Conservation (phyloP, 2,329 filamentous ascomycete species). For the Alternaria sp. region DNA sequence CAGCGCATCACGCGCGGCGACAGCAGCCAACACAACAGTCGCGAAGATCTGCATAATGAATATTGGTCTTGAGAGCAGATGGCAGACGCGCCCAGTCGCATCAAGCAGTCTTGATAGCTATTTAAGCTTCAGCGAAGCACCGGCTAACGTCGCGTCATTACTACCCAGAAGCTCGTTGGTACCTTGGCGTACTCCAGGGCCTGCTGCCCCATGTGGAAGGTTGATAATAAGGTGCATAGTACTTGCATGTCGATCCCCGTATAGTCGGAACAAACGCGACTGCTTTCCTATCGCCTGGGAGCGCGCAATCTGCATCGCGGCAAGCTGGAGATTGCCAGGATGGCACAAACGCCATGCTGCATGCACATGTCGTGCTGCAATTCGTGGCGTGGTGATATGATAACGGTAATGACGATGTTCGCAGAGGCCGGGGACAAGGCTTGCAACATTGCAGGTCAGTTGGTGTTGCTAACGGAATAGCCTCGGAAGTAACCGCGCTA, state of each 20-base stretch:
- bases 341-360: not conserved
- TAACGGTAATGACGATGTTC: not conserved
- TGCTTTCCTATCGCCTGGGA: not conserved
- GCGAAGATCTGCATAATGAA: constrained; percentile 23
- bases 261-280: not conserved
- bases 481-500: constrained; percentile 5
- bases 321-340: not conserved
- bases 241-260: constrained; percentile 9
- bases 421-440: not conserved
- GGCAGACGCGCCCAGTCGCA: constrained; percentile 1
- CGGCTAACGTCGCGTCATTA: constrained; percentile 6
- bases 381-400: not conserved
- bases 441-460: not conserved
- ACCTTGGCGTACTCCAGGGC: constrained; percentile 3
- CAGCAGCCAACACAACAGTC: constrained; percentile 35
- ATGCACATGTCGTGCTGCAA: not conserved
- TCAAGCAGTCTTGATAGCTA: constrained; percentile 9
- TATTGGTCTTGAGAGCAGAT: not conserved
- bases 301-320: not conserved
- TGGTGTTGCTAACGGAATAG: not conserved
- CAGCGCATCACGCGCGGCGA: constrained; percentile 41
- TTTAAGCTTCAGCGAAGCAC: constrained; percentile 12
- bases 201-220: constrained; percentile 5
- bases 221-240: constrained; percentile 9
- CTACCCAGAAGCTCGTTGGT: not conserved